Percentiles rank a stretch among this genome's conserved stretches.
Conservation (phyloP, 164 flowering plant genomes). For the Berberis vulgaris region DNA sequence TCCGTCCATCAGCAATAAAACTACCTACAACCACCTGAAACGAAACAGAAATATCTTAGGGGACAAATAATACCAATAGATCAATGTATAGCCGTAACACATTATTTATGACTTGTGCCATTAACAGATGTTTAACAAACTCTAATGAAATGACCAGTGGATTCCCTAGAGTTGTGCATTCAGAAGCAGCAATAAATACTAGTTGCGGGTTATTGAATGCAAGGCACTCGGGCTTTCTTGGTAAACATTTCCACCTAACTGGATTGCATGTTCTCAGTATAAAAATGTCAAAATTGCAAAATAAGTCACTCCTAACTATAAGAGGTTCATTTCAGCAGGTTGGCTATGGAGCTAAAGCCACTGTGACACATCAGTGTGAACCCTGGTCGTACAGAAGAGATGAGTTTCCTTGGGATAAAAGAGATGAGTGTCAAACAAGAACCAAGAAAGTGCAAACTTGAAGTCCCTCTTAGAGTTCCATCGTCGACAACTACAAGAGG, state of each 20-base stretch:
- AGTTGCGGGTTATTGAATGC: background rate
- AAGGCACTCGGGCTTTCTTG: background rate
- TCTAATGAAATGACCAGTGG: background rate
- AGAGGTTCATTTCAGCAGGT: too few relatives aligned
- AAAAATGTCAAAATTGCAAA: too few relatives aligned
- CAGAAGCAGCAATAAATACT: too few relatives aligned
- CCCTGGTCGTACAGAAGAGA: too few relatives aligned
- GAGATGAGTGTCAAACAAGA: too few relatives aligned
- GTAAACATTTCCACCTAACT: background rate
- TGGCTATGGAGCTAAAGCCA: too few relatives aligned
- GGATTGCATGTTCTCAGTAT: too few relatives aligned
- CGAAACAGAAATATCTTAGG: background rate
- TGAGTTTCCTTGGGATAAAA: too few relatives aligned
- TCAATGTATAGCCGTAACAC: background rate
- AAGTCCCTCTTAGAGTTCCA: background rate
- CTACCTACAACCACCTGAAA: conserved; percentile 84
- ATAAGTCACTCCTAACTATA: too few relatives aligned
- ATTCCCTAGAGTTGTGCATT: background rate
- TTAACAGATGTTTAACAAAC: background rate
- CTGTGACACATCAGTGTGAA: too few relatives aligned
- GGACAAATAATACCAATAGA: background rate
- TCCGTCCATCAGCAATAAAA: conserved; percentile 48
- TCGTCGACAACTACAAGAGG: background rate
- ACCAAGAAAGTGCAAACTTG: too few relatives aligned
- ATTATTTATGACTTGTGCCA: background rate